Conservation (phyloP, 2,329 filamentous ascomycete genomes). For the Iodosphaeria phyllophila region DNA sequence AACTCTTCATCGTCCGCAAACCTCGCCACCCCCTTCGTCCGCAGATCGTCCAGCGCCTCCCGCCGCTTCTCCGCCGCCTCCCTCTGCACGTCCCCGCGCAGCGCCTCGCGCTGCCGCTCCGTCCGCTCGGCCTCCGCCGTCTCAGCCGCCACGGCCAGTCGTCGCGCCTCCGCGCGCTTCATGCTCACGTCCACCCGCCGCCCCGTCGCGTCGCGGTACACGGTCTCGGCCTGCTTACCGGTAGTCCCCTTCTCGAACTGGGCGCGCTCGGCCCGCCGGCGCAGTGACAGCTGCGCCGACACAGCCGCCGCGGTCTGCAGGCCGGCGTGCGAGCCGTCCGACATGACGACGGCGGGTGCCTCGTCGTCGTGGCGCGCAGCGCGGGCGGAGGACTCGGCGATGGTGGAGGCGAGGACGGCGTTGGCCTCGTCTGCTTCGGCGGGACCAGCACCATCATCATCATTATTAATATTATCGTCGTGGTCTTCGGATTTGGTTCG, state of each 20-base stretch:
- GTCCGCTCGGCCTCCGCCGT: slow-evolving; percentile 57
- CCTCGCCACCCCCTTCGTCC: slow-evolving; percentile 62
- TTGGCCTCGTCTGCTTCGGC: too few relatives aligned
- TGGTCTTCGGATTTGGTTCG: slow-evolving; percentile 3
- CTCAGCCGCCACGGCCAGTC: slow-evolving; percentile 35
- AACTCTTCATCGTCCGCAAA: slow-evolving; percentile 70
- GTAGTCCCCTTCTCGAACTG: slow-evolving; percentile 22
- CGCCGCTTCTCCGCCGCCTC: slow-evolving; percentile 44
- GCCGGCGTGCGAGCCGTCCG: slow-evolving; percentile 71
- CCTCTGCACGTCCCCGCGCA: slow-evolving; percentile 74
- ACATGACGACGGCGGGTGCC: slow-evolving; percentile 43
- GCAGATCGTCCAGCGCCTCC: slow-evolving; percentile 60
- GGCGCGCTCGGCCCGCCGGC: slow-evolving; percentile 43
- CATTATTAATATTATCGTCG: slow-evolving; percentile 8
- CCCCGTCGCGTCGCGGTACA: slow-evolving; percentile 88
- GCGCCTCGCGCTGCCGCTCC: slow-evolving; percentile 50
- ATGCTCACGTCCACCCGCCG: slow-evolving; percentile 85
- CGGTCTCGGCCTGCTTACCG: slow-evolving; percentile 52
- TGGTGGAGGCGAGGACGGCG: slow-evolving; percentile 56
- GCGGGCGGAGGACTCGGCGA: slow-evolving; percentile 42
- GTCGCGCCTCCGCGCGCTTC: slow-evolving; percentile 73
- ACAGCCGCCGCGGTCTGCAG: slow-evolving; percentile 73
- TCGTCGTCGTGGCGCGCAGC: slow-evolving; percentile 28
- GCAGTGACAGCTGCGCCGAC: slow-evolving; percentile 45
- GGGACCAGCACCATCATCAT: slow-evolving; percentile 37